Percentiles rank a stretch among this genome's conserved stretches.
Evolutionary conservation across 768 basidiomycete genomes (phyloP).

Genomic region (Serendipita sp.): DNA sequence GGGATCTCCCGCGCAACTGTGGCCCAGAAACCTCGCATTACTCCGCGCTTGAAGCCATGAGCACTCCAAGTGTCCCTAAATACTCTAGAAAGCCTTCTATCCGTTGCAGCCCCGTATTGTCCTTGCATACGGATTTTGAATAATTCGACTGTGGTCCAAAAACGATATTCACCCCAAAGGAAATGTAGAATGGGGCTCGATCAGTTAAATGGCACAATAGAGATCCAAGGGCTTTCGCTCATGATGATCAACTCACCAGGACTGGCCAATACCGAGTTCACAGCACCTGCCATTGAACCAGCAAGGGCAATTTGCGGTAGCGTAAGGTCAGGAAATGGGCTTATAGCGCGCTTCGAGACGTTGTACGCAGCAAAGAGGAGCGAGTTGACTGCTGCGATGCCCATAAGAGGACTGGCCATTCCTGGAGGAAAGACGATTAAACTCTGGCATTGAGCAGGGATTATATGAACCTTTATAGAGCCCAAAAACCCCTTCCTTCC

Average conservation of each 20-base stretch:
- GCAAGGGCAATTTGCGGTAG: constrained; percentile 67
- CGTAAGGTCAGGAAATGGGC: constrained; percentile 74
- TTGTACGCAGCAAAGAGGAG: constrained; percentile 85
- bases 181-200: background rate
- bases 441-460: background rate
- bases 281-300: constrained; percentile 84
- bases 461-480: constrained; percentile 72
- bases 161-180: constrained; percentile 2
- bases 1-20: constrained; percentile 90
- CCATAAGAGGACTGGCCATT: constrained; percentile 79
- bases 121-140: constrained; percentile 98
- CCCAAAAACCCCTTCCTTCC: constrained; percentile 81
- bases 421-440: constrained; percentile 26
- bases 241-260: constrained; percentile 37
- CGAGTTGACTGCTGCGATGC: constrained; percentile 92
- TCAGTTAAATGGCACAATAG: background rate
- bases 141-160: constrained; percentile 57
- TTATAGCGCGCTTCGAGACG: constrained; percentile 60
- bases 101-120: constrained; percentile 67
- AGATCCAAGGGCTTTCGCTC: background rate
- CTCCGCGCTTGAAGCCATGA: constrained; percentile 72
- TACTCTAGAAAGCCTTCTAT: constrained; percentile 59
- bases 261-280: constrained; percentile 78
- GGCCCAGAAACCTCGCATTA: constrained; percentile 98
- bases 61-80: constrained; percentile 69